phyloP scores from a whole-genome alignment of 257 asterid genomes.

The Salvia hispanica region DNA sequence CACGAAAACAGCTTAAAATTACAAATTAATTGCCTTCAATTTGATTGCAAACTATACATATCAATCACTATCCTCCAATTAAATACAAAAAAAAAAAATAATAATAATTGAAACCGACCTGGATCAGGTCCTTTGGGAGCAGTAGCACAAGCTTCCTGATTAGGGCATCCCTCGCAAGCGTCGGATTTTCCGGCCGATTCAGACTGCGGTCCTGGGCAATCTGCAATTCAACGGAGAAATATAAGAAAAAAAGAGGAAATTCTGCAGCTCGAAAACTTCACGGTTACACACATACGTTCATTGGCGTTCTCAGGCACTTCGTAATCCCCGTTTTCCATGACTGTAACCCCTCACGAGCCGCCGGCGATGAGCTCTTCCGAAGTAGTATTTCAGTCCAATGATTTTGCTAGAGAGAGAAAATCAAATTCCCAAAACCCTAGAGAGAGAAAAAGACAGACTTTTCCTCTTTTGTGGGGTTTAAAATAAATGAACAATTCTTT shows the following conservation, averaged over 20 bases:
- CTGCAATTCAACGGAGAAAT: slow-evolving; percentile 39
- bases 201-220: slow-evolving; percentile 88
- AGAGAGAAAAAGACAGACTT: neutral
- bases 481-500: too few relatives aligned
- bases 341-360: neutral
- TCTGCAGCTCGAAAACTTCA: neutral
- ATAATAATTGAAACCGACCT: slow-evolving; percentile 37
- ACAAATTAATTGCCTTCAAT: neutral
- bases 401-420: neutral
- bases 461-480: too few relatives aligned
- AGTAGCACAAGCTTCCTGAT: slow-evolving; percentile 87
- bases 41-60: neutral
- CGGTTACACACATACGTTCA: slow-evolving; percentile 46
- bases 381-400: neutral
- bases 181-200: slow-evolving; percentile 87
- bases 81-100: too few relatives aligned
- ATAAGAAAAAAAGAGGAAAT: neutral
- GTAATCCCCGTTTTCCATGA: slow-evolving; percentile 34
- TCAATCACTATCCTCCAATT: neutral
- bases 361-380: neutral
- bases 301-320: slow-evolving; percentile 68
- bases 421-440: too few relatives aligned
- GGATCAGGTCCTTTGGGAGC: slow-evolving; percentile 99
- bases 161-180: slow-evolving; percentile 82
- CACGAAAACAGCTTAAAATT: neutral